phyloP scores from a whole-genome alignment of 129 eudicot genomes.

The Arctium lappa region DNA sequence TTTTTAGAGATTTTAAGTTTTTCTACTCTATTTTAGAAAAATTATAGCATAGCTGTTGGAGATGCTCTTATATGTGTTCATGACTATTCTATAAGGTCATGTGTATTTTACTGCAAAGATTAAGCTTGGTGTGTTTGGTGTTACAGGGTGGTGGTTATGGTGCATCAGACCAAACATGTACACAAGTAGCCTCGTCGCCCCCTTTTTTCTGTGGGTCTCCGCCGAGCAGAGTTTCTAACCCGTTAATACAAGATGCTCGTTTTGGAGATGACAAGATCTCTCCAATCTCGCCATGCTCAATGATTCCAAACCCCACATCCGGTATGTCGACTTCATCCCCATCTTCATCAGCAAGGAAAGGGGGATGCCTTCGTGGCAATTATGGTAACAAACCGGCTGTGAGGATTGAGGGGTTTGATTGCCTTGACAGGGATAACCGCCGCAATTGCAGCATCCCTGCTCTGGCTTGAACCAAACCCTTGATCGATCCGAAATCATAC shows the following conservation, averaged over 20 bases:
- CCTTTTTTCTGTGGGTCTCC: constrained; percentile 97
- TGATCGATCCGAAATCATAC: neutral
- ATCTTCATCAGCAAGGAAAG: constrained; percentile 53
- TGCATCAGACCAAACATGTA: constrained; percentile 42
- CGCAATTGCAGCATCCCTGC: constrained; percentile 93
- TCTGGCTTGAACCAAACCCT: constrained; percentile 50
- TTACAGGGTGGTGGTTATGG: constrained; percentile 64
- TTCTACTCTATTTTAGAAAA: no score
- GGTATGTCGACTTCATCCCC: constrained; percentile 46
- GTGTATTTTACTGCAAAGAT: neutral
- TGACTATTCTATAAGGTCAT: no score
- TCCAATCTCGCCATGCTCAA: constrained; percentile 47
- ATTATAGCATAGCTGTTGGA: no score
- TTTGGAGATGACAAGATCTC: constrained; percentile 70
- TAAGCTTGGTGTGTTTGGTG: neutral
- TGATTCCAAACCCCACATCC: constrained; percentile 39
- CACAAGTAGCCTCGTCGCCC: constrained; percentile 84
- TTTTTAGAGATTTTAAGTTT: no score
- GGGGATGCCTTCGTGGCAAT: constrained; percentile 57
- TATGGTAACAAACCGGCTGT: constrained; percentile 87
- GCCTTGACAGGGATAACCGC: constrained; percentile 78
- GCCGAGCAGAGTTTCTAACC: constrained; percentile 97
- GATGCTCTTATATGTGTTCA: no score
- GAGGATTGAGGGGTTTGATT: constrained; percentile 89
- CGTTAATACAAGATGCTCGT: constrained; percentile 86